phyloP scores from a whole-genome alignment of 805 yeast genomes.

The Diddensiella santjacobensis region DNA sequence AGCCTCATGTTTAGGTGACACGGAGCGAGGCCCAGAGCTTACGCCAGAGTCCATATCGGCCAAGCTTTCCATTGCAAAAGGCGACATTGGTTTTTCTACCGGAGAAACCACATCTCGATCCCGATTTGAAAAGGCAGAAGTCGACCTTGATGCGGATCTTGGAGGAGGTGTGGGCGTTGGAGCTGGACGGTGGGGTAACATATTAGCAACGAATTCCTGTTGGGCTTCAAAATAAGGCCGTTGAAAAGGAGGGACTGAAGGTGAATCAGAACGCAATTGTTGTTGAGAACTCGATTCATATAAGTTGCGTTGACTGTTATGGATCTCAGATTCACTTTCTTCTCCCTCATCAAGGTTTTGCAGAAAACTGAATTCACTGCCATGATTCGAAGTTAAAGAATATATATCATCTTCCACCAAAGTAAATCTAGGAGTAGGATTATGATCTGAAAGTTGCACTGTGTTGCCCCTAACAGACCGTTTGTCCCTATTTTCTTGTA shows the following conservation, averaged over 20 bases:
- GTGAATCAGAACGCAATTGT: slow-evolving; percentile 2
- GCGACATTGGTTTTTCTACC: neutral
- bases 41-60: neutral
- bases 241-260: neutral
- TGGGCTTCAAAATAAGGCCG: slow-evolving; percentile 1
- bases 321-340: neutral
- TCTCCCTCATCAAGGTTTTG: neutral
- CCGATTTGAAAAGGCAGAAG: neutral
- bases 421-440: slow-evolving; percentile 10
- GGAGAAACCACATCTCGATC: neutral
- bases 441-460: neutral
- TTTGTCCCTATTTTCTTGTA: neutral
- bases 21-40: neutral
- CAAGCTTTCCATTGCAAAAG: neutral
- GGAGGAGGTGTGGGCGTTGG: neutral
- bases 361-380: slow-evolving; percentile 17
- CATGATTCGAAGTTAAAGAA: slow-evolving; percentile 7
- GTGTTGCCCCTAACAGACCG: slow-evolving; percentile 1
- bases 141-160: neutral
- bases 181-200: neutral
- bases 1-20: neutral
- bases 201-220: neutral
- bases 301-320: neutral
- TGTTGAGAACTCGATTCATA: slow-evolving; percentile 3
- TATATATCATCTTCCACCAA: slow-evolving; percentile 15